Base-by-base conservation (phyloP, 2,329 filamentous ascomycete species). In the Colletotrichum melonis region DNA sequence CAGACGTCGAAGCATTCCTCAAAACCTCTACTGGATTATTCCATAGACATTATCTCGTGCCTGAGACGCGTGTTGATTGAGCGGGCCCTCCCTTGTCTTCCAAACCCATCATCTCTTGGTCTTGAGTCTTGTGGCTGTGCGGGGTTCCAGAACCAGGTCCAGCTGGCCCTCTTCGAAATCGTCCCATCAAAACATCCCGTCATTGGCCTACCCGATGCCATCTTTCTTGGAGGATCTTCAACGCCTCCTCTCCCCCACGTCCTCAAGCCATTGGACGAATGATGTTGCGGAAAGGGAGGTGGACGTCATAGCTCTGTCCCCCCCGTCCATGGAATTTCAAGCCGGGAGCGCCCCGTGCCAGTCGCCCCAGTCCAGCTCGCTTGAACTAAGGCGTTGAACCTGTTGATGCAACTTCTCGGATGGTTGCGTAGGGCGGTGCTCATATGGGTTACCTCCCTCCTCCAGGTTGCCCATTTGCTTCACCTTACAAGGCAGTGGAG, bases 81-180 rank as follows among this genome's bases (percentile, higher is more conserved):
- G 11, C 38, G 30, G 32, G 38, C 11, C 7, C 7, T 32, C 28
- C 46, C 46, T 8, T 11, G 32, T 38, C 46, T 26, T 22, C 32
- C 7, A 8, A 7, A 12, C 46, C n/a, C 28, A 24, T 67, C 54
- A 26, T 32, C 54, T 66, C 54, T 22, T 42, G 30, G 35, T 28
- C 35, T 46, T 71, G 71, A 22, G 35, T 28, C 35, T 46, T 71
- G 71, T 73, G 71, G 67, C 71, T 66, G 67, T 73, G 71, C 62
- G 56, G 63, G 60, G 64, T 64, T 70, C 60, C 55, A 70, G 60
- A 22, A 56, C 28, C 52, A 58, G 30, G 38, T 19, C 38, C 38
- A 42, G 38, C 38, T 35, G 8, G 55, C 42, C 35, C 63, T 35
- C 54, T 9, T 35, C 32, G 46, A 65, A 70, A 70, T 66, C 71